A percentile compares a stretch with the other conserved stretches of the same genome.
These are phyloP conservation scores for Powellomyces hirtus DNA, from an alignment of 192 early-diverging fungal genomes.

Conservation along the genomic window DNA sequence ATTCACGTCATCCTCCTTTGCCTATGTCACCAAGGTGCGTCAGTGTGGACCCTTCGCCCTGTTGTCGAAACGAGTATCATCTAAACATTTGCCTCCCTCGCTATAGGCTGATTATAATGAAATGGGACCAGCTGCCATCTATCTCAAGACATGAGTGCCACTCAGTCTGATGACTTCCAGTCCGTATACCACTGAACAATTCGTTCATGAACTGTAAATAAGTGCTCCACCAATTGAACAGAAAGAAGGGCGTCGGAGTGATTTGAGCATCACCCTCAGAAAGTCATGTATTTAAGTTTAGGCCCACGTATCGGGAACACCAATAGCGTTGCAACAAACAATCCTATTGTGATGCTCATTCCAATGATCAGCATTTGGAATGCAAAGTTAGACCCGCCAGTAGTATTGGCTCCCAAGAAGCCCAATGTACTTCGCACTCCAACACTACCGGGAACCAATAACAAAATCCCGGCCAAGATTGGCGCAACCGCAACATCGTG, in stretches of 20 bases:
- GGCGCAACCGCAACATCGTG: slow-evolving; percentile 75
- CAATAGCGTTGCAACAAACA: slow-evolving; percentile 42
- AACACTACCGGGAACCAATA: slow-evolving; percentile 82
- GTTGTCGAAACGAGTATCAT: not conserved
- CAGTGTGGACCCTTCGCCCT: not conserved
- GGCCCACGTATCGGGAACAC: slow-evolving; percentile 47
- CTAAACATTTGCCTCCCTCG: slow-evolving; percentile 47
- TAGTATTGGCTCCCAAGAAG: slow-evolving; percentile 45
- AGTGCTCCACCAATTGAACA: no score
- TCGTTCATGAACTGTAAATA: no score
- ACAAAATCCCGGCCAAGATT: slow-evolving; percentile 74
- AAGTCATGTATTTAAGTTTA: slow-evolving; percentile 40
- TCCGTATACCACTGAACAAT: no score
- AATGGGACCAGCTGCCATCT: slow-evolving; percentile 74
- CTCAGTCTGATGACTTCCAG: no score
- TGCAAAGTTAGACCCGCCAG: slow-evolving; percentile 32
- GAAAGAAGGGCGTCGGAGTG: no score
- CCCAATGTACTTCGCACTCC: slow-evolving; percentile 64
- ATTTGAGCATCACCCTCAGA: no score
- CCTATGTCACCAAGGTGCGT: slow-evolving; percentile 34
- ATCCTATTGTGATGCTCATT: slow-evolving; percentile 44
- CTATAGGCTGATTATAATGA: slow-evolving; percentile 91
- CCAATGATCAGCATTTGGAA: slow-evolving; percentile 50
- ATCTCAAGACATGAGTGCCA: slow-evolving; percentile 38
- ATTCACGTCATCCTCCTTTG: slow-evolving; percentile 17